Evolutionary conservation across 2,329 filamentous ascomycete genomes (phyloP), one percentile per base, ranked within the genome.

Genomic region (Colletotrichum lentis): DNA sequence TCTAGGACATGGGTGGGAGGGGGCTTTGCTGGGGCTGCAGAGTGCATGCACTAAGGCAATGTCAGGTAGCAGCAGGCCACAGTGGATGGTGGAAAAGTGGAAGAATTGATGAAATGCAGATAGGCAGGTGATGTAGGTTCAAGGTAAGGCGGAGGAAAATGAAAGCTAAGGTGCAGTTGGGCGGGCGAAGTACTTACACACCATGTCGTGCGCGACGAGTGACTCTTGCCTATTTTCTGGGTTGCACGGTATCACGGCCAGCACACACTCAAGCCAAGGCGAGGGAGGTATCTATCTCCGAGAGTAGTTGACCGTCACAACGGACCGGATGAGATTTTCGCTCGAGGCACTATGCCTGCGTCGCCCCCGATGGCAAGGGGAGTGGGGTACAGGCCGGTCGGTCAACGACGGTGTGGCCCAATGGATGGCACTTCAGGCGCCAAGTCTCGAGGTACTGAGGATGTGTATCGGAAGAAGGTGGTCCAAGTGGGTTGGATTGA

Each of bases 121-220:
- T n/a, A n/a, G 11, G n/a, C 49, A 53, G 41, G 31, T 27, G 46
- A 63, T 37, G 56, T n/a, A n/a, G 50, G 31, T 35, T 20, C 18
- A 65, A 22, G 27, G 47, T 39, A 64, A 50, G 35, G 44, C 18
- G n/a, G 58, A n/a, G 53, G 56, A 43, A 47, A 22, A 37, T 39
- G n/a, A 24, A 37, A 12, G 27, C 31, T 14, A 39, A 58, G 43
- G 7, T 11, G n/a, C 37, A 20, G 31, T 24, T 31, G 24, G 22
- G 39, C 11, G 41, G 43, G 8, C 6, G 43, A 20, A 24, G 50
- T 65, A 71, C 69, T 71, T 64, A 71, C 69, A 70, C 44, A 71
- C 64, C 69, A 71, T 71, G 24, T 37, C 57, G 60, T 37, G 24
- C 20, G 12, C 49, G 41, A 24, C 16, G 27, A 54, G 39, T 59